Base-by-base conservation (phyloP, 192 early-diverging fungal species). In the Coemansia sp. region DNA sequence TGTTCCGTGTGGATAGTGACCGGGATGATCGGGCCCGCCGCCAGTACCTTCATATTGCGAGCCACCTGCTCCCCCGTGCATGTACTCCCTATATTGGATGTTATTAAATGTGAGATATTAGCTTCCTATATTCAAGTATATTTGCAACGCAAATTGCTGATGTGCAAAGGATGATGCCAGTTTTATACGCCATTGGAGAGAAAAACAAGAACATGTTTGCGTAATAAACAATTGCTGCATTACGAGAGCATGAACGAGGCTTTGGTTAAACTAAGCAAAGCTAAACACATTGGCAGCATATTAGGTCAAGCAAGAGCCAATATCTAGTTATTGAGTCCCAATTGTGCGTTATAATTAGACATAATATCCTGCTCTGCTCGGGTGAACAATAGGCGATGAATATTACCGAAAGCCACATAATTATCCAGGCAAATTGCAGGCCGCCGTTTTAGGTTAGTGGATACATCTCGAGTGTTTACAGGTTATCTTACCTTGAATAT, bases 401-500 rank as follows among this genome's bases (percentile, higher is more conserved):
- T 62, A 62, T 62, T 62, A 35, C 60, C 60, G 60, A 62, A 62
- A 62, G 60, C 60, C 60, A 62, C 60, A 39, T 38, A 32, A 49
- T 45, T 60, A 60, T 49, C 59, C 59, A 60, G 39, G 22, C 63
- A 17, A 60, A 29, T 55, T 55, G 53, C 53, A 55, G 53, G 29
- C 29, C 17, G 7, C 53, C 53, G 12, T 55, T 55, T 55, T 55
- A 50, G 22, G 29, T 29, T 49, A 49, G 19, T n/a, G 48, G 17
- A 21, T 49, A 19, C 15, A 8, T 8, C 47, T 14, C 48, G 2
- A 17, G 3, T 55, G 53, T 55, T 55, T 55, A 55, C 53, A 35
- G 24, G 23, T 17, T 21, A 49, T 2, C 14, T n/a, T 79, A 79
- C 76, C 76, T 69, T 17, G 71, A 56, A 25, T 79, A 73, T 19